phyloP scores from a whole-genome alignment of 352 stramenopile genomes.

The Pythium pectinolyticum region DNA sequence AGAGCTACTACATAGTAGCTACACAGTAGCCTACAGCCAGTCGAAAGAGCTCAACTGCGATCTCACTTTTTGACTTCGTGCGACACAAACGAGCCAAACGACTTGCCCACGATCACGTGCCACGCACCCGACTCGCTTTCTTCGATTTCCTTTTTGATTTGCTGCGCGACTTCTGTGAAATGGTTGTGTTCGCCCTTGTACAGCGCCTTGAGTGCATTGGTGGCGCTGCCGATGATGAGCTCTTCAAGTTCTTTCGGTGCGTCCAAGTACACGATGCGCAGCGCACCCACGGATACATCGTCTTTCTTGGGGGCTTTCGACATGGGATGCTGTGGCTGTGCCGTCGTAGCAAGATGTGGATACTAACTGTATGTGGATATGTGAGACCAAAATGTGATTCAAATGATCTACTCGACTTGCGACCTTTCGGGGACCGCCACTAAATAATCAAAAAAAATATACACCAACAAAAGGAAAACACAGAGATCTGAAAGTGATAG shows the following conservation, averaged over 20 bases:
- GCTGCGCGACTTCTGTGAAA: conserved; percentile 77
- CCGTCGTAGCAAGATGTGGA: neutral
- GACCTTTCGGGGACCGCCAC: no score
- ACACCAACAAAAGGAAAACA: no score
- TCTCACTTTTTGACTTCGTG: conserved; percentile 85
- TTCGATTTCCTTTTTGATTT: conserved; percentile 80
- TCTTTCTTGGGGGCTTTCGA: conserved; percentile 84
- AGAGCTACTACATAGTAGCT: no score
- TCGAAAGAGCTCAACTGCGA: no score
- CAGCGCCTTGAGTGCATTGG: conserved; percentile 75
- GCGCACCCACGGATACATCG: conserved; percentile 60
- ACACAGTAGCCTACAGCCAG: neutral
- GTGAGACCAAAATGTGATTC: conserved; percentile 2
- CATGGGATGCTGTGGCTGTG: conserved; percentile 29
- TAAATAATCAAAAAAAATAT: no score
- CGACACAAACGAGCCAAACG: conserved; percentile 82
- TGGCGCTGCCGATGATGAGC: conserved; percentile 65
- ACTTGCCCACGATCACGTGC: conserved; percentile 87
- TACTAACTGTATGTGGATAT: neutral
- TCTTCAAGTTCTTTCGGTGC: conserved; percentile 70
- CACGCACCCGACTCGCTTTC: conserved; percentile 66
- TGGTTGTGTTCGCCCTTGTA: conserved; percentile 87
- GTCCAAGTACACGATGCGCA: conserved; percentile 75
- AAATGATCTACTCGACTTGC: neutral
- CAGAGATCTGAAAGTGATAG: neutral